Evolutionary conservation across 371 early-diverging fungal species (phyloP).

Genomic region (Circinella umbellata): DNA sequence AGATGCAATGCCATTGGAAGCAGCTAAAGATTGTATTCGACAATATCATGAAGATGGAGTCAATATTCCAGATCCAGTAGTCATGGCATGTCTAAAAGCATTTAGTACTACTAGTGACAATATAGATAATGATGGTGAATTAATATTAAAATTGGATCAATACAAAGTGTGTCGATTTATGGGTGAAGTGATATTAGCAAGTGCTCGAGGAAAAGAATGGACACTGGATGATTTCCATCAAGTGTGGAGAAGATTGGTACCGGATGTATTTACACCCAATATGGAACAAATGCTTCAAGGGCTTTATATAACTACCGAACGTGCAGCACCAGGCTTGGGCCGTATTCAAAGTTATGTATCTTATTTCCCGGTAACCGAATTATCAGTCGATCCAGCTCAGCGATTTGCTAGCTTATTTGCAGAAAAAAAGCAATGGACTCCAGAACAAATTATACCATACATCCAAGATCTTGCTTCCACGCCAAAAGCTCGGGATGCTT

Average conservation of each 20-base stretch:
- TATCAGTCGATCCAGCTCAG: conserved; percentile 56
- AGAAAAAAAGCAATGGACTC: conserved; percentile 54
- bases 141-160: conserved; percentile 27
- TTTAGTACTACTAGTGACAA: conserved; percentile 23
- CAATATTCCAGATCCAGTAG: conserved; percentile 36
- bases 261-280: conserved; percentile 35
- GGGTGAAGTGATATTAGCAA: conserved; percentile 37
- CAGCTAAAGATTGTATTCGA: conserved; percentile 32
- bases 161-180: conserved; percentile 42
- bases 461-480: conserved; percentile 55
- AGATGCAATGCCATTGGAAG: conserved; percentile 20
- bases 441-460: conserved; percentile 56
- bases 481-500: conserved; percentile 51
- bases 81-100: conserved; percentile 32
- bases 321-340: conserved; percentile 7
- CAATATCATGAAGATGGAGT: conserved; percentile 29
- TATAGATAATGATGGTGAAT: not conserved
- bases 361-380: conserved; percentile 51
- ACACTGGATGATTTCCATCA: conserved; percentile 47
- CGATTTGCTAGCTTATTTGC: conserved; percentile 59
- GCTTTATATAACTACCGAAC: conserved; percentile 32
- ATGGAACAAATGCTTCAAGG: conserved; percentile 37
- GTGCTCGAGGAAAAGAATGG: conserved; percentile 50
- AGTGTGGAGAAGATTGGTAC: conserved; percentile 45
- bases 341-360: conserved; percentile 38